Evolutionary conservation across 2,329 filamentous ascomycete species (phyloP).

Genomic region (Lecanicillium sp.): DNA sequence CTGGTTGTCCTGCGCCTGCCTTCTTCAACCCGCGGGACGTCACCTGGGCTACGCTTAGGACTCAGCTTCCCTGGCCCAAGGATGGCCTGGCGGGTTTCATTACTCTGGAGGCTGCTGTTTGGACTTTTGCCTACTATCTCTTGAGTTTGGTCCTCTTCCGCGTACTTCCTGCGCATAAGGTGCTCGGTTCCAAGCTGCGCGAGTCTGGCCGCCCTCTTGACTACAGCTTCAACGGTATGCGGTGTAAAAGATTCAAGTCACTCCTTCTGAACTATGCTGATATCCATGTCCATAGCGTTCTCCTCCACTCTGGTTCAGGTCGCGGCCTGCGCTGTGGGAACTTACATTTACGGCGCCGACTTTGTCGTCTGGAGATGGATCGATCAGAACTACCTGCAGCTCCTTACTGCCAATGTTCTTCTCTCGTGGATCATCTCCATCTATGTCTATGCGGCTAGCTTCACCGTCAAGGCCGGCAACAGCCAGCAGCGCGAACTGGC

Average conservation of each 20-base stretch:
- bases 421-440: conserved; percentile 64
- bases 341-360: conserved; percentile 65
- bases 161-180: conserved; percentile 64
- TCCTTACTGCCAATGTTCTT: conserved; percentile 74
- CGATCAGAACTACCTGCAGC: conserved; percentile 76
- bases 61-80: conserved; percentile 69
- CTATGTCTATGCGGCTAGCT: conserved; percentile 73
- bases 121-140: conserved; percentile 67
- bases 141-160: conserved; percentile 66
- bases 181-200: conserved; percentile 60
- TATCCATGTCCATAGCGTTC: conserved; percentile 50
- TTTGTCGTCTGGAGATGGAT: conserved; percentile 88
- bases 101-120: conserved; percentile 59
- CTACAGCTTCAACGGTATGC: conserved; percentile 69
- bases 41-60: conserved; percentile 61
- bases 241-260: too few relatives aligned
- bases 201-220: conserved; percentile 61
- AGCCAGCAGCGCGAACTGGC: conserved; percentile 67
- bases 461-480: conserved; percentile 67
- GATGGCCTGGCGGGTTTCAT: conserved; percentile 61
- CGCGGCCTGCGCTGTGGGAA: conserved; percentile 61
- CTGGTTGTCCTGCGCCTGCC: conserved; percentile 77
- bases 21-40: conserved; percentile 63
- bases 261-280: rapidly evolving
- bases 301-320: conserved; percentile 65